These are phyloP conservation scores for Diaporthe citrichinensis DNA, from an alignment of 2,329 filamentous ascomycete genomes.

Conservation along the genomic window DNA sequence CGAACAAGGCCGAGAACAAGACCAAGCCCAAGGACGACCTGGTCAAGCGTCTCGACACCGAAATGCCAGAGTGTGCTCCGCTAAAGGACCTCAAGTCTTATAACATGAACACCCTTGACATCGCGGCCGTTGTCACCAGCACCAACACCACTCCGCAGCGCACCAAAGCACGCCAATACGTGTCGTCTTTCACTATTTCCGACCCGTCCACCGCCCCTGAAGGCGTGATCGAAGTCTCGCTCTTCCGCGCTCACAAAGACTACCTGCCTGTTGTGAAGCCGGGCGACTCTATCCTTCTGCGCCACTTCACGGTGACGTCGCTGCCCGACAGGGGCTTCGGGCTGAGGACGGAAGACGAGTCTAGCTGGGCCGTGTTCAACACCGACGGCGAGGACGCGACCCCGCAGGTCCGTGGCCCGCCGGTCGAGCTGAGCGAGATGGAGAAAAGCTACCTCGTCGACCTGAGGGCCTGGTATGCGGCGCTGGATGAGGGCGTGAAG, in stretches of 20 bases:
- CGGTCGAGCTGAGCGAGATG: slow-evolving; percentile 67
- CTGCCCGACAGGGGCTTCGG: slow-evolving; percentile 70
- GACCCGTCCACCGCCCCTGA: slow-evolving; percentile 68
- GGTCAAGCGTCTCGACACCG: slow-evolving; percentile 60
- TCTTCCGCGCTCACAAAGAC: slow-evolving; percentile 71
- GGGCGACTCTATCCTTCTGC: slow-evolving; percentile 72
- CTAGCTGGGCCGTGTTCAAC: slow-evolving; percentile 75
- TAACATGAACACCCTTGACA: slow-evolving; percentile 64
- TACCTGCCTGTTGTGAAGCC: slow-evolving; percentile 67
- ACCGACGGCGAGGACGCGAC: slow-evolving; percentile 54
- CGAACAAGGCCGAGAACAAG: slow-evolving; percentile 54
- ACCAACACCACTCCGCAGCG: slow-evolving; percentile 65
- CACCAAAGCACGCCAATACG: slow-evolving; percentile 71
- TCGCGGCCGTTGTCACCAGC: slow-evolving; percentile 68
- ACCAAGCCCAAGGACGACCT: slow-evolving; percentile 60
- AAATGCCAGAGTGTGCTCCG: slow-evolving; percentile 66
- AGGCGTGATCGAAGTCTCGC: slow-evolving; percentile 66
- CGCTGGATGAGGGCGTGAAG: slow-evolving; percentile 62
- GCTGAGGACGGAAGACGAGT: slow-evolving; percentile 65
- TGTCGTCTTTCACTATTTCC: slow-evolving; percentile 70
- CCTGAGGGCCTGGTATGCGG: slow-evolving; percentile 64
- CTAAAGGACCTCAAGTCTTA: slow-evolving; percentile 67
- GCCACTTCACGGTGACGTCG: slow-evolving; percentile 67
- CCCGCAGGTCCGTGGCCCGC: slow-evolving; percentile 71
- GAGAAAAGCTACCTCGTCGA: slow-evolving; percentile 65